Evolutionary conservation across 805 yeast genomes (phyloP), one percentile per base, ranked within the genome.

Genomic region (Tanozyma kutaoensis): DNA sequence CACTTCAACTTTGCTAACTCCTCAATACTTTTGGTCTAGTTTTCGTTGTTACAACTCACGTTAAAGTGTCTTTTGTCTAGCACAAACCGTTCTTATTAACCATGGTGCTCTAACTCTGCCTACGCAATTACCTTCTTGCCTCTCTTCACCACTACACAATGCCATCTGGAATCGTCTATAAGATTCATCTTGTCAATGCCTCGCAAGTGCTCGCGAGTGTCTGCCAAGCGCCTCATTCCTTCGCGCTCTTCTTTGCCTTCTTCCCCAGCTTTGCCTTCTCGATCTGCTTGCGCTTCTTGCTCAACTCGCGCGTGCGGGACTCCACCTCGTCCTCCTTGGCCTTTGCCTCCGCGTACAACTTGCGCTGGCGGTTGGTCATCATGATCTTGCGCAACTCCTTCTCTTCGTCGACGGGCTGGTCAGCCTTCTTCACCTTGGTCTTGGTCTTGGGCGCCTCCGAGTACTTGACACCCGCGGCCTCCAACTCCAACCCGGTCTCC

Each of bases 281-380:
- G 29, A 84, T 58, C 48, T 70, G 73, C 54, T 69, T 70, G 55
- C 66, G 76, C 71, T 79, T 79, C 53, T 69, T 66, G 43, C 68
- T 62, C 50, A 80, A 62, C 28, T 64, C 69, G 31, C 76, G 78
- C 44, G 72, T 71, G 56, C 88, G 74, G 28, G 66, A 66, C 46
- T 80, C 84, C 60, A 81, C 79, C 69, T 81, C 73, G 33, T 76
- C 75, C 42, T 80, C 72, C 32, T 94, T 88, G 51, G 82, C 76
- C 60, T 84, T 91, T 93, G 88, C 82, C 75, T 80, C 80, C 63
- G 79, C 79, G 66, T 91, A 91, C 39, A 86, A 64, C 54, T 81
- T 82, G 66, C 85, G 80, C 61, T 88, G 94, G 57, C 88, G 91
- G 62, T 85, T 85, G 42, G 88, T 70, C 98, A 91, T 88, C 98